Evolutionary conservation across 2,329 filamentous ascomycete species (phyloP).

Genomic region (Fusarium oxysporum): DNA sequence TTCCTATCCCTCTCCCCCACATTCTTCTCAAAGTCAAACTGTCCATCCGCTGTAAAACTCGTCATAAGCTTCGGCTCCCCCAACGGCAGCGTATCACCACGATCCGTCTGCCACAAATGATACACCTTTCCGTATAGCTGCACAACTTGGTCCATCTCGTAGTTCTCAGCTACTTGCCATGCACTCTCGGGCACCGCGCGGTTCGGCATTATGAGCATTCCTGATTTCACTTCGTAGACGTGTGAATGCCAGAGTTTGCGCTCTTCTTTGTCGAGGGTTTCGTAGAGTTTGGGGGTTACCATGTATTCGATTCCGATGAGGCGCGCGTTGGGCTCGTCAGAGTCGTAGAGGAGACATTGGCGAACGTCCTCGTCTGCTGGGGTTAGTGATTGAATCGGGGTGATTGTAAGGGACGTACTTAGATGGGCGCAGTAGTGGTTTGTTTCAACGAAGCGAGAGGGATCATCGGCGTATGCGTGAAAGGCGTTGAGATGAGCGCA

Average conservation of each 20-base stretch:
- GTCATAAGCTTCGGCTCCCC: constrained; percentile 67
- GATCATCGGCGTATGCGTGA: constrained; percentile 82
- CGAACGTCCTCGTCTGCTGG: constrained; percentile 69
- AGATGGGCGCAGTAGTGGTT: constrained; percentile 89
- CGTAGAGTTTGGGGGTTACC: constrained; percentile 78
- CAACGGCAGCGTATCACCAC: constrained; percentile 69
- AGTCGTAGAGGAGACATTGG: constrained; percentile 89
- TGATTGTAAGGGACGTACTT: constrained; percentile 48
- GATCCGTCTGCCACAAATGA: constrained; percentile 88
- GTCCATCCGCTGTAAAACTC: constrained; percentile 61
- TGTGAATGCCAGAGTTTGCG: constrained; percentile 84
- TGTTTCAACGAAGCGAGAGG: constrained; percentile 75
- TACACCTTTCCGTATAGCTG: constrained; percentile 85
- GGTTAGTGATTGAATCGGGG: constrained; percentile 53
- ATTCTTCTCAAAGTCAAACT: constrained; percentile 59
- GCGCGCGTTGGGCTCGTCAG: constrained; percentile 71
- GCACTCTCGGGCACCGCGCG: constrained; percentile 66
- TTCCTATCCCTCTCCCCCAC: constrained; percentile 59
- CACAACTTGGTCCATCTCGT: constrained; percentile 82
- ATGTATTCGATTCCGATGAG: constrained; percentile 91
- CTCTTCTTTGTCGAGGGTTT: constrained; percentile 73
- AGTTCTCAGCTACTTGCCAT: constrained; percentile 82
- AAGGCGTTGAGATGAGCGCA: constrained; percentile 91
- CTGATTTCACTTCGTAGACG: constrained; percentile 79
- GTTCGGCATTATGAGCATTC: constrained; percentile 83